Evolutionary conservation across 2,329 filamentous ascomycete genomes (phyloP).

Genomic region (Calonectria leucothoes): DNA sequence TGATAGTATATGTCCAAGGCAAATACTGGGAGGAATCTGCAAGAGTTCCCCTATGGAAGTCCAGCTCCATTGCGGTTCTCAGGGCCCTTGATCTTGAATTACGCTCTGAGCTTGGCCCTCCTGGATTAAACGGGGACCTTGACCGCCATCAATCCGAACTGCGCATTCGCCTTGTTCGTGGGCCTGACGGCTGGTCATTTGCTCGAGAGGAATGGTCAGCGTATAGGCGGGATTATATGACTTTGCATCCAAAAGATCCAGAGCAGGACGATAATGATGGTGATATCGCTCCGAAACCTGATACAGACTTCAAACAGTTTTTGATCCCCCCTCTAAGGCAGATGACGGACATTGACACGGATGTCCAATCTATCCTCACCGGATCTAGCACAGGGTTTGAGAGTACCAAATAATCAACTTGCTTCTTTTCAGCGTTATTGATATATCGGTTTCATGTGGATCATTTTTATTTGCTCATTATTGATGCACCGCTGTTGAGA

Average conservation of each 20-base stretch:
- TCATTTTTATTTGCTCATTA: background rate
- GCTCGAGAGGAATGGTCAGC: background rate
- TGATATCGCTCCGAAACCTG: background rate
- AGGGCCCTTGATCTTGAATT: background rate
- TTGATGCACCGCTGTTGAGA: background rate
- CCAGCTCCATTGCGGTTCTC: background rate
- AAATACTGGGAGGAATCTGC: too few species aligned
- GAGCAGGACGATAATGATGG: background rate
- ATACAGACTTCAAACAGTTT: background rate
- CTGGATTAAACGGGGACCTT: background rate
- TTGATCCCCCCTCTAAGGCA: background rate
- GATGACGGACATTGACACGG: background rate
- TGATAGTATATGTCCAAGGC: background rate
- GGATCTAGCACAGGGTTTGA: background rate
- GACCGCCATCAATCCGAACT: background rate
- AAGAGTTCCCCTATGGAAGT: background rate
- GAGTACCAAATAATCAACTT: background rate
- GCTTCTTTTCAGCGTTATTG: background rate
- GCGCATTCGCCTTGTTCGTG: background rate
- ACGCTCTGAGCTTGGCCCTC: background rate
- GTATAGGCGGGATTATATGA: background rate
- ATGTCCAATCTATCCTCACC: background rate
- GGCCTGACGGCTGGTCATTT: background rate
- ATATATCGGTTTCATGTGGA: accelerated
- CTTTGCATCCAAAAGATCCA: background rate